A percentile compares a stretch with the other conserved stretches of the same genome.
phyloP scores from a whole-genome alignment of 192 early-diverging fungal genomes.

The Fimicolochytrium jonesii region DNA sequence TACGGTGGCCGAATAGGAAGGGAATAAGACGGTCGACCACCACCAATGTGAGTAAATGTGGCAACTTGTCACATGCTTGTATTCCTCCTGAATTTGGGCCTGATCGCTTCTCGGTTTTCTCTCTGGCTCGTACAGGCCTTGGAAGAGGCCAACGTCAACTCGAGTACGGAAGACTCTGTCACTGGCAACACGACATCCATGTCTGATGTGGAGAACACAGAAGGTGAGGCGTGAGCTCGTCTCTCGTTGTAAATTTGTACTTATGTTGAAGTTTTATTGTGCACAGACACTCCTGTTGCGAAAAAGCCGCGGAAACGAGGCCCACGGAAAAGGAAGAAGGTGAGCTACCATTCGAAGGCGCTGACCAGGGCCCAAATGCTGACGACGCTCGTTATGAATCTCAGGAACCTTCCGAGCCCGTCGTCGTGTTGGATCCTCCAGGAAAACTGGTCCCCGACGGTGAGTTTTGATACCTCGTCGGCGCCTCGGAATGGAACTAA shows the following conservation, averaged over 20 bases:
- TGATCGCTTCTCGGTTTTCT: background rate
- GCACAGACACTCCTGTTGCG: background rate
- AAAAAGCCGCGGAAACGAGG: background rate
- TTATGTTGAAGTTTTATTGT: background rate
- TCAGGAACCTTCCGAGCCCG: too few species aligned
- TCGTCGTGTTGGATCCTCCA: background rate
- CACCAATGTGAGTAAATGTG: background rate
- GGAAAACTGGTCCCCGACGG: background rate
- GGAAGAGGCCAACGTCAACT: background rate
- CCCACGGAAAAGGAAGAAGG: background rate
- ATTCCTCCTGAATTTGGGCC: too few species aligned
- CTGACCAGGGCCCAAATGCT: background rate
- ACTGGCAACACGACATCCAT: background rate
- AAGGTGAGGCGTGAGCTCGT: too few species aligned
- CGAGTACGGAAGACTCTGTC: background rate
- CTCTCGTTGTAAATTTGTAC: background rate
- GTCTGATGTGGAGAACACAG: too few species aligned
- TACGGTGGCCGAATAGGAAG: constrained; percentile 39
- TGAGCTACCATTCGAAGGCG: background rate
- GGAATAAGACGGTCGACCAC: constrained; percentile 3
- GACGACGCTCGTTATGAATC: too few species aligned
- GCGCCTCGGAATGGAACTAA: background rate
- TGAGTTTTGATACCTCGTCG: background rate
- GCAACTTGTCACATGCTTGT: too few species aligned
- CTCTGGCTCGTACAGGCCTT: background rate